Base-by-base conservation (phyloP, 2,329 filamentous ascomycete genomes). In the Trichoderma sp. region DNA sequence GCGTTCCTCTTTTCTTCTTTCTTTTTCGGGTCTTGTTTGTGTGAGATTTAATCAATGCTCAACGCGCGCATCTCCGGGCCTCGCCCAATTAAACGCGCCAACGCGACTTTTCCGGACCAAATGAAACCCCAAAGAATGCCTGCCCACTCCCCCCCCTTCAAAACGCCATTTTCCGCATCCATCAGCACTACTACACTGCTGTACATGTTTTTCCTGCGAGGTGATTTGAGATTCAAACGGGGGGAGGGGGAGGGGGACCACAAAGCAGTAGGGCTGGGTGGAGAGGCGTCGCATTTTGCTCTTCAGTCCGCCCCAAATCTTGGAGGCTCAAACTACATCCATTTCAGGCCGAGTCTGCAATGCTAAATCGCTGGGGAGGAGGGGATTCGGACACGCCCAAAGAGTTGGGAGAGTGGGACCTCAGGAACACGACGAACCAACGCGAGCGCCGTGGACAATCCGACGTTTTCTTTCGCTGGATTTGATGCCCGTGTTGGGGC, bases 1-100 rank as follows among this genome's bases (percentile, higher is more conserved):
- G 39, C 32, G 19, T 54, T 27, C 25, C 15, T 25, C 25, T 19
- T 25, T 59, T 39, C 56, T 22, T 60, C 19, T 60, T 17, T 29
- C 6, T 19, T 12, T n/a, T n/a, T 53, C 13, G n/a, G n/a, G n/a
- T n/a, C 19, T 52, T 63, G 59, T 37, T 39, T 58, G 59, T 48
- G 58, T 53, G 50, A 53, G 56, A 60, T 61, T 54, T 37, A 67
- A 67, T 67, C 32, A 57, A 54, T 50, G 35, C 48, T 56, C 22
- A 63, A 63, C 66, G 66, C 66, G 66, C 52, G 50, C 59, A 53
- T 50, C 45, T 57, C 32, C 37, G 35, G 29, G 50, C 50, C 27
- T n/a, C 34, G 52, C 59, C 66, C 66, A 67, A 67, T 67, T 48
- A 67, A 64, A 67, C 66, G 66, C 66, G 66, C 35, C 58, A 37